Evolutionary conservation across 768 basidiomycete genomes (phyloP).

Genomic region (Lactarius indigo): DNA sequence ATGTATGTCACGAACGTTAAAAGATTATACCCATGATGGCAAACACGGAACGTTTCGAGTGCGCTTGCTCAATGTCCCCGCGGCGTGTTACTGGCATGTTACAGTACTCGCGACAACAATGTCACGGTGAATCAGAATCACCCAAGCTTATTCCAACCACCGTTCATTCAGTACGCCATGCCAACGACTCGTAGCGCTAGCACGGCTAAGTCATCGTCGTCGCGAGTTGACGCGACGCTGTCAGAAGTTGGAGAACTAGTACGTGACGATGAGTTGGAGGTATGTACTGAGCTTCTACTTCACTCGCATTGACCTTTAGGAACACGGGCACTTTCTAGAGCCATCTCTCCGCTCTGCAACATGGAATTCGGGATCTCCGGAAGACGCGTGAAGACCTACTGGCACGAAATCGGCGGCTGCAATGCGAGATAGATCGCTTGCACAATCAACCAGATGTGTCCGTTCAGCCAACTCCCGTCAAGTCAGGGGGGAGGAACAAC

Average conservation of each 20-base stretch:
- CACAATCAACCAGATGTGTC: conserved; percentile 7
- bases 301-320: background rate
- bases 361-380: conserved; percentile 7
- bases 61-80: background rate
- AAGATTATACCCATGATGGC: background rate
- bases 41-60: background rate
- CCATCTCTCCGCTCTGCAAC: conserved; percentile 16
- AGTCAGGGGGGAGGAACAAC: conserved; percentile 11
- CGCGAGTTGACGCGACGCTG: background rate
- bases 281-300: background rate
- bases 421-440: conserved; percentile 9
- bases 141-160: background rate
- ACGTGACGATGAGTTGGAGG: conserved; percentile 1
- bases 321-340: background rate
- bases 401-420: conserved; percentile 7
- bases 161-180: conserved; percentile 1
- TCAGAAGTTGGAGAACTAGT: background rate
- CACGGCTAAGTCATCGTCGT: conserved; percentile 1
- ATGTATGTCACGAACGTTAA: background rate
- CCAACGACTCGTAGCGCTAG: conserved; percentile 16
- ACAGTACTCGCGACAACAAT: too few relatives aligned
- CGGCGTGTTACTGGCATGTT: background rate
- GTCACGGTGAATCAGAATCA: background rate
- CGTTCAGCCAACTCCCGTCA: conserved; percentile 7
- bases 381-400: background rate